phyloP scores from a whole-genome alignment of 441 rosid species.

The Bruguiera hainesii region DNA sequence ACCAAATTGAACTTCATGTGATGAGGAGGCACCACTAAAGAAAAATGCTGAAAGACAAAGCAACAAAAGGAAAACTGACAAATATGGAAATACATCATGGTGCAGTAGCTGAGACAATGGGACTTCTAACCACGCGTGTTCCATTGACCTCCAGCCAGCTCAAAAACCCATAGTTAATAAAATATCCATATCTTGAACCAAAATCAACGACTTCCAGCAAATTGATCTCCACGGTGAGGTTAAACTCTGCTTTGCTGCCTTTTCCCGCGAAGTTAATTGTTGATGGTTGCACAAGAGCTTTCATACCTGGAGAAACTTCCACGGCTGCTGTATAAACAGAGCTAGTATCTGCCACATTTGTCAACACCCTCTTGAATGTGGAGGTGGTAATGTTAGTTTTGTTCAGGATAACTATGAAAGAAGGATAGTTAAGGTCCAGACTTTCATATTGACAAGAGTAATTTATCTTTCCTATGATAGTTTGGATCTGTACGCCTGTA shows the following conservation, averaged over 20 bases:
- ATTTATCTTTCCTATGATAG: slow-evolving; percentile 29
- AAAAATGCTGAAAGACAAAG: neutral
- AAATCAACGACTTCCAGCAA: slow-evolving; percentile 16
- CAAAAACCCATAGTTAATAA: slow-evolving; percentile 39
- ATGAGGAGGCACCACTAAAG: too few species aligned
- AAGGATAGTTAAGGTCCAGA: slow-evolving; percentile 51
- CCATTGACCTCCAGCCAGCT: slow-evolving; percentile 45
- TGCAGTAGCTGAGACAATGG: slow-evolving; percentile 43
- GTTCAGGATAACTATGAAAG: slow-evolving; percentile 43
- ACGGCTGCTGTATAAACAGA: slow-evolving; percentile 26
- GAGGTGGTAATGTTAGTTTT: slow-evolving; percentile 35
- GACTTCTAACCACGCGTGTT: slow-evolving; percentile 36
- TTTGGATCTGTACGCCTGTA: slow-evolving; percentile 30
- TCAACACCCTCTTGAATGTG: slow-evolving; percentile 41
- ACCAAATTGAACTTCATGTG: too few species aligned
- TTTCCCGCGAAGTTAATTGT: slow-evolving; percentile 24
- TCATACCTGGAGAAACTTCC: slow-evolving; percentile 34
- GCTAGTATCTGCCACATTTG: slow-evolving; percentile 29
- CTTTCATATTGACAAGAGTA: slow-evolving; percentile 30
- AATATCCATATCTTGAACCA: slow-evolving; percentile 26
- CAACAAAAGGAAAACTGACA: neutral
- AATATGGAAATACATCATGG: neutral
- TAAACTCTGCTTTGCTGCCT: slow-evolving; percentile 34
- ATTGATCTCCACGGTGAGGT: slow-evolving; percentile 30
- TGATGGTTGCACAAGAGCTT: slow-evolving; percentile 28